Conservation (phyloP, 2,329 filamentous ascomycete genomes). For the Cordyceps cateniannulata region DNA sequence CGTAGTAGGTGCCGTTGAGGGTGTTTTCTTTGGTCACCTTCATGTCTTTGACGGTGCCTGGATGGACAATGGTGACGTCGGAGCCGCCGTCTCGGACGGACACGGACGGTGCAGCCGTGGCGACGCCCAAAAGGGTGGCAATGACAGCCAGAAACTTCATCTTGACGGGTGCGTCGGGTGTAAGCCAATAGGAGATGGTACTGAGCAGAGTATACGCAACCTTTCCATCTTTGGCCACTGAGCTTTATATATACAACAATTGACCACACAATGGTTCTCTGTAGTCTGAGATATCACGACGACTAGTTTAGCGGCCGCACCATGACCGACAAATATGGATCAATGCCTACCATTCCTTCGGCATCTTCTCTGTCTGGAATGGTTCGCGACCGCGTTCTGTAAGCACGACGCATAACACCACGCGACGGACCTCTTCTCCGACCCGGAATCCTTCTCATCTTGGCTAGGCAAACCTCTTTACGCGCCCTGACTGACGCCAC, state of each 20-base stretch:
- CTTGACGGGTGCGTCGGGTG: neutral
- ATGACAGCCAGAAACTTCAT: slow-evolving; percentile 14
- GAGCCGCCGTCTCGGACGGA: slow-evolving; percentile 12
- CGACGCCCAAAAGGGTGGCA: slow-evolving; percentile 15
- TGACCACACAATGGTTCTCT: neutral
- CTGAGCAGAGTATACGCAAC: neutral
- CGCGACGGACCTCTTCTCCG: no score
- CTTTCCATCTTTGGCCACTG: neutral
- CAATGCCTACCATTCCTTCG: neutral
- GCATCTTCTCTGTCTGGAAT: neutral
- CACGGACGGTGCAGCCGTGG: slow-evolving; percentile 13
- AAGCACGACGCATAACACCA: neutral
- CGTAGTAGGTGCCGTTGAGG: slow-evolving; percentile 30
- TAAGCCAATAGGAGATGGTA: neutral
- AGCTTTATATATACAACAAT: neutral
- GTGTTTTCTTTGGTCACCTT: slow-evolving; percentile 32
- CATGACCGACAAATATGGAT: neutral
- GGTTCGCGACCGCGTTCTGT: neutral
- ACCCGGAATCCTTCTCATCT: no score
- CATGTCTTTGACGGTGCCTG: slow-evolving; percentile 26
- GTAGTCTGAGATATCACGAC: neutral
- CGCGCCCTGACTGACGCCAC: no score
- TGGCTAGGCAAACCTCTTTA: no score
- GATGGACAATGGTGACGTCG: slow-evolving; percentile 25
- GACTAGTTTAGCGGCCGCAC: neutral